Base-by-base conservation (phyloP, 169 alveolate species). In the Cryptosporidium sp. region DNA sequence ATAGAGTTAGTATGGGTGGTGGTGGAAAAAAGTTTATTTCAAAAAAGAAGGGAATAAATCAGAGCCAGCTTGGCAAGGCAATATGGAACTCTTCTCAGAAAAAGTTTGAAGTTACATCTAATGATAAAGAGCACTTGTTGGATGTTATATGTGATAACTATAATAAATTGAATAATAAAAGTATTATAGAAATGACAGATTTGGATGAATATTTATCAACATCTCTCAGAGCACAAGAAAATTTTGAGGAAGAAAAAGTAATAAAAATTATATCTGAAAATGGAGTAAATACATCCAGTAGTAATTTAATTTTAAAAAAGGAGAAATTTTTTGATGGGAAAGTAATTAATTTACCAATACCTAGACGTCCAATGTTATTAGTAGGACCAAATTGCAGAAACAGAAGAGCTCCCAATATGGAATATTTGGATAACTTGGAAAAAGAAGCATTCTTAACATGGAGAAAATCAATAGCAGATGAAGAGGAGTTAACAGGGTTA, bases 401-500 rank as follows among this genome's bases (percentile, higher is more conserved):
- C 23, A 80, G 21, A 61, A 80, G n/a, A 31, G 62, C 43, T 4
- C 74, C 65, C 16, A 9, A 21, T 43, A 67, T 62, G 37, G 65
- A 59, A 2, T 37, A 96, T 65, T 92, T 93, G 50, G 65, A 91
- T 16, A 84, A 86, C 48, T 55, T 91, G 31, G 98, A 96, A 86
- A 95, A 96, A 59, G 91, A 94, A 69, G 69, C 97, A 9, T 96
- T 96, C 91, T 80, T 96, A 29, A 87, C 93, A 16, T 96, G 98
- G 97, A 92, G 98, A 89, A 93, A 94, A 70, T 93, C 93, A n/a
- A 85, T 96, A 59, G 98, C 98, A 16, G 93, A 92, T 70, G 92
- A 93, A 33, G 99, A 98, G 91, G 98, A 97, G 85, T 91, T 91
- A 58, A 96, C 96, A 85, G 96, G 97, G 31, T 92, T 95, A 51